Evolutionary conservation across 176 grass and related monocot species (phyloP), one percentile per base, ranked within the genome.

Genomic region (Hyparrhenia diplandra): DNA sequence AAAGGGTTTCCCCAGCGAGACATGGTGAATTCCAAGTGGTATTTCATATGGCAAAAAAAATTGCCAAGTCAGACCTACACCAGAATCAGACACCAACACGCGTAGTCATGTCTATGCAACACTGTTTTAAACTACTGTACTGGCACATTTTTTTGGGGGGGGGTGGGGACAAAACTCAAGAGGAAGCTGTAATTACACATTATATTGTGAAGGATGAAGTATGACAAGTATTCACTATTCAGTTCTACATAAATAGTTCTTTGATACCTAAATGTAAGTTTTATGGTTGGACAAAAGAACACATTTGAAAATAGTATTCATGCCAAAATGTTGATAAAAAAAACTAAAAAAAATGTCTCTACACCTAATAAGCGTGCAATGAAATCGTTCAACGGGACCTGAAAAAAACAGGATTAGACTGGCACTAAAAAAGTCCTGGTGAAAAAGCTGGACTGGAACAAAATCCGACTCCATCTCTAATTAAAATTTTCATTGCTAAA

Each of bases 241-340:
- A 37, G 36, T 70, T 63, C 13, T 23, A 71, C 27, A 41, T 10
- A 21, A 67, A 41, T 37, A 81, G 32, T 17, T 35, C 32, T 37
- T 61, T 13, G 30, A 75, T 83, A 77, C 14, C 40, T 29, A 82
- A 34, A 76, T 76, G 70, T 46, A 66, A 21, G 24, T 60, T 20
- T 39, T 16, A 39, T 82, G 16, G 12, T 67, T 64, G 13, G 31
- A 58, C 5, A 23, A 58, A 46, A 20, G 14, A 14, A 14, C 73
- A 40, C 14, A 76, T 49, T 43, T 71, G 20, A 39, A 76, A 64
- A 47, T n/a, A 64, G 30, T n/a, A 45, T 46, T 45, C 14, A 46
- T 18, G 7, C 40, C 25, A 62, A 77, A 29, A 77, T 3, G 10
- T 45, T 31, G 10, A 46, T 64, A 78, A 2, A 55, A 49, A 77